Conservation (phyloP, 2,329 filamentous ascomycete genomes). For the Cryphonectria carpinicola region DNA sequence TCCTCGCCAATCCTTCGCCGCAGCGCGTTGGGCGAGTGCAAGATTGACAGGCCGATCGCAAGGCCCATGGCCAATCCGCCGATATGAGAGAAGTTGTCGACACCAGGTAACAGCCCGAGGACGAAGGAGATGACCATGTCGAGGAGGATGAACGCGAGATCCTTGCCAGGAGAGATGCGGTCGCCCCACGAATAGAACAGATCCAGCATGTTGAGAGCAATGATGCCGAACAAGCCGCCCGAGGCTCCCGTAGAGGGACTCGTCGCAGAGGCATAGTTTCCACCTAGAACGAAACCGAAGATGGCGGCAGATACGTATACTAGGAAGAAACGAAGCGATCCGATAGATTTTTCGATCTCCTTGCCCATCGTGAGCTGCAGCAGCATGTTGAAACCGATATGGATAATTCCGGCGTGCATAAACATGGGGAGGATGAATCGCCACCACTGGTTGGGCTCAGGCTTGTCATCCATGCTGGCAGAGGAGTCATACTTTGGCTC, state of each 20-base stretch:
- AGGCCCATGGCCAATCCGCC: conserved; percentile 94
- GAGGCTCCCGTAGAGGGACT: conserved; percentile 88
- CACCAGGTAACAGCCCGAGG: conserved; percentile 83
- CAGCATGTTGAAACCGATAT: conserved; percentile 94
- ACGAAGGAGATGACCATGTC: conserved; percentile 91
- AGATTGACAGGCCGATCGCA: conserved; percentile 80
- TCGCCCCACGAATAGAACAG: conserved; percentile 91
- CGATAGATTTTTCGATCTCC: conserved; percentile 92
- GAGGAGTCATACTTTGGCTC: conserved; percentile 62
- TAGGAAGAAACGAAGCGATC: conserved; percentile 82
- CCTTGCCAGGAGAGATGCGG: conserved; percentile 74
- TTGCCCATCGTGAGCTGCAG: conserved; percentile 86
- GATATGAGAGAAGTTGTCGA: conserved; percentile 98
- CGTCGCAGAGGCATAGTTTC: conserved; percentile 84
- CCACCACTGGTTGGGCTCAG: conserved; percentile 91
- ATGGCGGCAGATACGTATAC: conserved; percentile 92
- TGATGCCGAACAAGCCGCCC: conserved; percentile 86
- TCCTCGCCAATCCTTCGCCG: conserved; percentile 74
- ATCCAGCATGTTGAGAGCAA: conserved; percentile 86
- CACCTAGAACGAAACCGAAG: conserved; percentile 93
- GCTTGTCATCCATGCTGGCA: conserved; percentile 50
- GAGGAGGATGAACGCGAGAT: conserved; percentile 83
- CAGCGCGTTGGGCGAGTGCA: conserved; percentile 84
- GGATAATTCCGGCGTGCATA: conserved; percentile 88
- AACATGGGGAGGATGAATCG: conserved; percentile 97